A percentile compares a stretch with the other conserved stretches of the same genome.
phyloP scores from a whole-genome alignment of 768 basidiomycete genomes.

The Lactarius indigo region DNA sequence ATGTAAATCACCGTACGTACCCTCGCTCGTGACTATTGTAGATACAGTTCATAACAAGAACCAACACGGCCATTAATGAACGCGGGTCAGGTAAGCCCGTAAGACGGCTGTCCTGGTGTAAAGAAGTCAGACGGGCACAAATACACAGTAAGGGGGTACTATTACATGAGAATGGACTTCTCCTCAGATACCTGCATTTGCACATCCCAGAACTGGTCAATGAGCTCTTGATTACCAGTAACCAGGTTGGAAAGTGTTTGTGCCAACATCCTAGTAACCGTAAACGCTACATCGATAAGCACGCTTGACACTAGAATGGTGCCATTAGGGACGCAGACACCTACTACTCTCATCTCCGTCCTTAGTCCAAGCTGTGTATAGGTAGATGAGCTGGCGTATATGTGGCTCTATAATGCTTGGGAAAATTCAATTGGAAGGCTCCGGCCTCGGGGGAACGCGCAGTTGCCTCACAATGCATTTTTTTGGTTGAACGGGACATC shows the following conservation, averaged over 20 bases:
- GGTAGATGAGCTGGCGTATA: conserved; percentile 63
- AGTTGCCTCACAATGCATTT: conserved; percentile 60
- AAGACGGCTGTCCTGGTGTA: conserved; percentile 43
- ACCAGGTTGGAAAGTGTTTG: conserved; percentile 85
- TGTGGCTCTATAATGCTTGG: conserved; percentile 66
- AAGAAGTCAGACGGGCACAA: conserved; percentile 10
- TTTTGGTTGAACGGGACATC: conserved; percentile 69
- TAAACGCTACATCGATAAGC: conserved; percentile 45
- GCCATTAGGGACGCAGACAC: not conserved
- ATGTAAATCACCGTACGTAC: conserved; percentile 12
- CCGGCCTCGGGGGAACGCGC: not conserved
- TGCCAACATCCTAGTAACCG: conserved; percentile 60
- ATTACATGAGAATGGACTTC: conserved; percentile 68
- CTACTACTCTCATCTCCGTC: conserved; percentile 50
- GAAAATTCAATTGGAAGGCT: not conserved
- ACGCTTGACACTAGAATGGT: not conserved
- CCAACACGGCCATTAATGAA: conserved; percentile 15
- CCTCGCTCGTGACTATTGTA: conserved; percentile 12
- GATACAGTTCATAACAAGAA: conserved; percentile 24
- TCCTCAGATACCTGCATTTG: conserved; percentile 70
- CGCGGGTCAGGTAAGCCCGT: conserved; percentile 20
- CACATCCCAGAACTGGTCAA: conserved; percentile 56
- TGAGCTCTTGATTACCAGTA: conserved; percentile 62
- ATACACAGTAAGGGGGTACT: conserved; percentile 6
- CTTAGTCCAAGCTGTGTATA: conserved; percentile 73